Base-by-base conservation (phyloP, 805 yeast genomes). In the Vanderwaltozyma tropicalis region DNA sequence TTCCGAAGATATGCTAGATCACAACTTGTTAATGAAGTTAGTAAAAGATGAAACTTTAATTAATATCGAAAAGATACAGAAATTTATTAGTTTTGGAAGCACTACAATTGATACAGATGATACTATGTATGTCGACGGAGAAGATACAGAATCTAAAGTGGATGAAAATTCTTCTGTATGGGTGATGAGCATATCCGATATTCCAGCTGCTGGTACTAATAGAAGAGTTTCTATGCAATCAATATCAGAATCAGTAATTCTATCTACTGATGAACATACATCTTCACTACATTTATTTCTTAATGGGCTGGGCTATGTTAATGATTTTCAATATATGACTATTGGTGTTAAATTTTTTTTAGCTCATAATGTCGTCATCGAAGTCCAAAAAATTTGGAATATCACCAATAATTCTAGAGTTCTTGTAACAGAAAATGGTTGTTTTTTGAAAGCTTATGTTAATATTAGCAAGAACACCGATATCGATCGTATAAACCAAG, bases 401-500 rank as follows among this genome's bases (percentile, higher is more conserved):
- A 43, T 37, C 36, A 38, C 40, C 10, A 32, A 25, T 9, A 57
- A 62, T 37, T 55, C 57, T 18, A 58, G 66, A 34, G 53, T 69
- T 28, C 83, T 77, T 47, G 59, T 67, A 31, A 71, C 80, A n/a
- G 72, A 71, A 20, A 68, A 71, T 11, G 61, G 64, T 5, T 76
- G 68, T 47, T 69, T 78, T 43, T 63, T 85, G 4, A 78, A 76
- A 53, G 77, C 80, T 10, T 79, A 67, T 50, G 75, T 80, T n/a
- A 78, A 83, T 47, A 79, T 84, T 9, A 75, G 76, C 10, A 74
- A 73, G 41, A 64, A 82, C 15, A 81, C 88, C 3, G 95, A 85
- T 57, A 69, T 87, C 31, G 88, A 83, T 22, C 71, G 72, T 35
- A 74, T 82, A 8, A 75, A 74, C 39, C 70, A 69, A 39, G 84